Evolutionary conservation across 23 red algal genomes (phyloP), one percentile per base, ranked within the genome.

Genomic region (Pyropia haitanensis): DNA sequence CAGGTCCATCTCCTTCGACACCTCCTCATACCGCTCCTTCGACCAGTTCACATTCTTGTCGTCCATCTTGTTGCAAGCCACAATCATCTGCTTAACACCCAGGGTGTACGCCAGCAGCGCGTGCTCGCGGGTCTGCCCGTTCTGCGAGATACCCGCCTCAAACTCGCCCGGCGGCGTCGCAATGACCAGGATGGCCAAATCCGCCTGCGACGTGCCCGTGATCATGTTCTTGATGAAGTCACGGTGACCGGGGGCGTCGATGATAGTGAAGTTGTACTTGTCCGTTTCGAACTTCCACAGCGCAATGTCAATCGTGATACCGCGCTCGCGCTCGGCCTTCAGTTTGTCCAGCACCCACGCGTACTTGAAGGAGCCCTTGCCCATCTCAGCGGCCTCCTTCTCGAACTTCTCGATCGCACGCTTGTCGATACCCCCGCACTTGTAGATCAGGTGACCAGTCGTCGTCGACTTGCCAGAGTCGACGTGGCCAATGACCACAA

Each of bases 61-160:
- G 53, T 98, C 94, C 94, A 98, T 98, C 80, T 98, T 98, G 94
- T 98, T 98, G 21, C 87, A 68, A 49, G 79, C 94, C 15, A 98
- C 94, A 27, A 98, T 79, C 13, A 98, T 64, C 58, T 86, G 74
- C 65, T 89, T 80, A n/a, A 98, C 78, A 73, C 94, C 94, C 64
- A 98, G 72, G 28, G 75, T 65, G 62, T 80, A 72, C 53, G 88
- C 62, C 7, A 98, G 48, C 29, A 71, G 81, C 49, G 94, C 94
- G 58, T 98, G 85, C 66, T 90, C 63, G 46, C 80, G 82, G 22
- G 94, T 98, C 54, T 89, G 94, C 14, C 94, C 94, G 30, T 82
- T 49, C 48, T 86, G 77, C 5, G 77, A 73, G 56, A 90, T 69
- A n/a, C 77, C 85, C 24, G 84, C 75, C 73, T 98, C 83, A 51